Percentiles rank a stretch among this genome's conserved stretches.
Conservation (phyloP, 108 stramenopile species). For the Fragilaria crotonensis region DNA sequence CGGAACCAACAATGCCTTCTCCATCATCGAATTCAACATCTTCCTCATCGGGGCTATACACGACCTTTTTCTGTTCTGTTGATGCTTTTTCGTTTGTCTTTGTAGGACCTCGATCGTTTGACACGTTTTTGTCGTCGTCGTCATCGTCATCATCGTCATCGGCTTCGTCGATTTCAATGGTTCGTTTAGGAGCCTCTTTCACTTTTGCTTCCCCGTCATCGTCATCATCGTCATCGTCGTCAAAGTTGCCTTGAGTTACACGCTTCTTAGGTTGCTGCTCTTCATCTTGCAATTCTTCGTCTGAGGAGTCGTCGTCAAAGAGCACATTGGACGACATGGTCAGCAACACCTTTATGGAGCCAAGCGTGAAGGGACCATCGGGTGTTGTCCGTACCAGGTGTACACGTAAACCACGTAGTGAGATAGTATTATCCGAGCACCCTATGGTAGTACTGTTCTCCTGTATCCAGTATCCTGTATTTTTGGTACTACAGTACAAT, state of each 20-base stretch:
- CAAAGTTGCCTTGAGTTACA: neutral
- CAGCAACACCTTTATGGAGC: too few species aligned
- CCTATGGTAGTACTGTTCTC: too few species aligned
- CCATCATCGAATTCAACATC: constrained; percentile 38
- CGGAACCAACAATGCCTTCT: constrained; percentile 22
- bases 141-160: constrained; percentile 8
- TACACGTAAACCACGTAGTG: too few species aligned
- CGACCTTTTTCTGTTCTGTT: neutral
- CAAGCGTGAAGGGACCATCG: too few species aligned
- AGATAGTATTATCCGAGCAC: too few species aligned
- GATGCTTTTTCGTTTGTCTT: neutral
- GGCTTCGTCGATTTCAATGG: constrained; percentile 7
- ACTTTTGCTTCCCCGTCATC: constrained; percentile 7
- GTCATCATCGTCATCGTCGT: constrained; percentile 1
- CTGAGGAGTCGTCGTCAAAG: constrained; percentile 24
- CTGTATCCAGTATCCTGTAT: too few species aligned
- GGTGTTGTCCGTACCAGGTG: too few species aligned
- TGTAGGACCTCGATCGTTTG: neutral
- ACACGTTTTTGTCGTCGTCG: constrained; percentile 1
- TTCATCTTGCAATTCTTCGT: constrained; percentile 8
- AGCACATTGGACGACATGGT: constrained; percentile 8
- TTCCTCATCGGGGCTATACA: constrained; percentile 9
- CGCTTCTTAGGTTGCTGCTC: neutral
- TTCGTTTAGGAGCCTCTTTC: neutral
- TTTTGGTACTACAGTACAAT: too few species aligned